These are phyloP conservation scores for Ceratobasidium papillatum DNA, from an alignment of 1,284 basidiomycete species.

Conservation along the genomic window DNA sequence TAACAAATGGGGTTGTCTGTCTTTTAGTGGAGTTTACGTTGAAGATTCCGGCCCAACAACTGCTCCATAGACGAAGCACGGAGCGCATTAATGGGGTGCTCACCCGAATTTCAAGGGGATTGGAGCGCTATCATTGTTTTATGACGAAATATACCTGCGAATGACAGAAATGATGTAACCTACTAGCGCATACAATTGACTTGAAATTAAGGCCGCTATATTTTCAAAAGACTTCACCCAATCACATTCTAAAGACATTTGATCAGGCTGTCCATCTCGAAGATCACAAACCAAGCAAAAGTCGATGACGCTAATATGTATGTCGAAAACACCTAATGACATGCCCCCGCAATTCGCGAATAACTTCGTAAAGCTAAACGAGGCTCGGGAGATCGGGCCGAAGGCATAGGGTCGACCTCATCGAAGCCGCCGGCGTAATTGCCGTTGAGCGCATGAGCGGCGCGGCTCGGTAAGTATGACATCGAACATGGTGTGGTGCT, in stretches of 20 bases:
- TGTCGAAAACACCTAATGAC: too few relatives aligned
- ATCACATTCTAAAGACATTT: too few relatives aligned
- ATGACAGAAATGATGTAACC: background rate
- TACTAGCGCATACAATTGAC: background rate
- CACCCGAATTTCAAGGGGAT: background rate
- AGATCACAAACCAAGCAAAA: background rate
- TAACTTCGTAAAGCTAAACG: too few relatives aligned
- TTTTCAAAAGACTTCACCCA: background rate
- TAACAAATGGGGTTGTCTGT: background rate
- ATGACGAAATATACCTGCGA: constrained; percentile 4
- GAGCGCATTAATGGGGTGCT: background rate
- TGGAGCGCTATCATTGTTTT: background rate
- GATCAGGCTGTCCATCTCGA: background rate
- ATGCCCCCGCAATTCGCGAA: too few relatives aligned
- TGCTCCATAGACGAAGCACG: constrained; percentile 18
- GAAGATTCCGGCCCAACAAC: constrained; percentile 34
- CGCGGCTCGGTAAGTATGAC: background rate
- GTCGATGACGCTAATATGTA: too few relatives aligned
- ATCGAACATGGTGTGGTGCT: background rate
- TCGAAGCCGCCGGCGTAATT: background rate
- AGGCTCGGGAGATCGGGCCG: background rate
- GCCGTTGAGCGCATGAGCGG: background rate
- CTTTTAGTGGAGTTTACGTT: constrained; percentile 23
- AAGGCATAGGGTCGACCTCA: background rate
- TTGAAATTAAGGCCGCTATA: background rate